These are phyloP conservation scores for Boletellus deceptivus DNA, from an alignment of 1,284 basidiomycete species.

Conservation along the genomic window DNA sequence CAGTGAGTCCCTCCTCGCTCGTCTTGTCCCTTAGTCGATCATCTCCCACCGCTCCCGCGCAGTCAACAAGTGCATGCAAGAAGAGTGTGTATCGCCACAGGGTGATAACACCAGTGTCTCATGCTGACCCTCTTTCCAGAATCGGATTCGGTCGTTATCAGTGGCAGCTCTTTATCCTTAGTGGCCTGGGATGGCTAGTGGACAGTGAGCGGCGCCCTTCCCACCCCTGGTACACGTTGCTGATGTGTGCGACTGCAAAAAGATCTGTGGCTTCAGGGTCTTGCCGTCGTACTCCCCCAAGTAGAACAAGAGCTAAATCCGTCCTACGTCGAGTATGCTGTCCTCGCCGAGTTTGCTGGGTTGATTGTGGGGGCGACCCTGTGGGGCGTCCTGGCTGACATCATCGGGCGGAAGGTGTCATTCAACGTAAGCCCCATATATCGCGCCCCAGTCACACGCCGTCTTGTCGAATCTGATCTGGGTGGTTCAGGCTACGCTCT, in stretches of 20 bases:
- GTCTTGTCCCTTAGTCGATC: not conserved
- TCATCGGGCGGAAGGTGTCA: slow-evolving; percentile 51
- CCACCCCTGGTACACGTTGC: slow-evolving; percentile 13
- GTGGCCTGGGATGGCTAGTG: slow-evolving; percentile 54
- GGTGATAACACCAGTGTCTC: too few relatives aligned
- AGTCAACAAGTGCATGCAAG: slow-evolving; percentile 49
- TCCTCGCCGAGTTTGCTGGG: slow-evolving; percentile 57
- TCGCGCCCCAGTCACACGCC: too few relatives aligned
- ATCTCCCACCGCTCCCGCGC: not conserved
- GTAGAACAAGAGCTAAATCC: slow-evolving; percentile 47
- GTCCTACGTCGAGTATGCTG: slow-evolving; percentile 45
- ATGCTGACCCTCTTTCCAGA: slow-evolving; percentile 25
- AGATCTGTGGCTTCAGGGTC: slow-evolving; percentile 56
- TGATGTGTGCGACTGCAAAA: slow-evolving; percentile 10
- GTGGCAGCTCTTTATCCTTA: slow-evolving; percentile 53
- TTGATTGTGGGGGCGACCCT: slow-evolving; percentile 55
- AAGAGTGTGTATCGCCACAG: slow-evolving; percentile 36
- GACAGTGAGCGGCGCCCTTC: slow-evolving; percentile 40
- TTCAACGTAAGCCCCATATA: slow-evolving; percentile 42
- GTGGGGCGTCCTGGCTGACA: slow-evolving; percentile 51
- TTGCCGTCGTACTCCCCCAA: slow-evolving; percentile 51
- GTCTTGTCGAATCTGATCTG: too few relatives aligned
- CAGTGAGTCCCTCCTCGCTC: slow-evolving; percentile 13
- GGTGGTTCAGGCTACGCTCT: slow-evolving; percentile 44
- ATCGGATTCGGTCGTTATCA: slow-evolving; percentile 66